Conservation (phyloP, 495 filamentous ascomycete genomes). For the Viridothelium virens region DNA sequence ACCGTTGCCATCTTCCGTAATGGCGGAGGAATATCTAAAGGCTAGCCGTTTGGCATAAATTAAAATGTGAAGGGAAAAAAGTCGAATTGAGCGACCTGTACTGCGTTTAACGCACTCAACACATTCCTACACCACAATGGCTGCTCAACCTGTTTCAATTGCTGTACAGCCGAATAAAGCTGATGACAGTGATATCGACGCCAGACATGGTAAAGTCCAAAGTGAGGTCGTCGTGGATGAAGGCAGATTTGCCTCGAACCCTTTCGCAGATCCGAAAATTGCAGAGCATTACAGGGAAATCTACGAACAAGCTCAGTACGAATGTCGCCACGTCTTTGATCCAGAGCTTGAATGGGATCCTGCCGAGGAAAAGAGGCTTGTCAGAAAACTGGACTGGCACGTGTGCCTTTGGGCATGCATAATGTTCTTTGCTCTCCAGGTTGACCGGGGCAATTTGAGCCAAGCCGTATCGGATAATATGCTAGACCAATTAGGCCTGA, state of each 20-base stretch:
- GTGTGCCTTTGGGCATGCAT: constrained; percentile 39
- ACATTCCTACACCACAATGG: not conserved
- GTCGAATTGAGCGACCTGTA: not conserved
- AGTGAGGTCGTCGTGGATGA: not conserved
- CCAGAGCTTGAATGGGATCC: constrained; percentile 42
- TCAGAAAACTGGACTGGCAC: constrained; percentile 34
- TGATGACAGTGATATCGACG: not conserved
- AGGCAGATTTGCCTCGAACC: not conserved
- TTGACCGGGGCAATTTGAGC: constrained; percentile 29
- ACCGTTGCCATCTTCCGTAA: not conserved
- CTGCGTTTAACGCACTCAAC: not conserved
- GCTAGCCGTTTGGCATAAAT: not conserved
- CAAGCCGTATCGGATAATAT: constrained; percentile 30
- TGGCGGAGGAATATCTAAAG: not conserved
- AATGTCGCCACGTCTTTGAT: constrained; percentile 52
- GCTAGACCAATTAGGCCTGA: constrained; percentile 35
- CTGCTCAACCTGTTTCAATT: not conserved
- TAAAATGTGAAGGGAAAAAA: not conserved
- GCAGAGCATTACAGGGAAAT: constrained; percentile 24
- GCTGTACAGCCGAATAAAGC: not conserved
- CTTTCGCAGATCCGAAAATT: constrained; percentile 3
- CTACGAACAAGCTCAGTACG: constrained; percentile 39
- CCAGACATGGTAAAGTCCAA: no score
- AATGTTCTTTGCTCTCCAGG: constrained; percentile 42
- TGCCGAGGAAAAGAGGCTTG: constrained; percentile 42